phyloP scores from a whole-genome alignment of 306 rosid genomes.

The Gillenia trifoliata region DNA sequence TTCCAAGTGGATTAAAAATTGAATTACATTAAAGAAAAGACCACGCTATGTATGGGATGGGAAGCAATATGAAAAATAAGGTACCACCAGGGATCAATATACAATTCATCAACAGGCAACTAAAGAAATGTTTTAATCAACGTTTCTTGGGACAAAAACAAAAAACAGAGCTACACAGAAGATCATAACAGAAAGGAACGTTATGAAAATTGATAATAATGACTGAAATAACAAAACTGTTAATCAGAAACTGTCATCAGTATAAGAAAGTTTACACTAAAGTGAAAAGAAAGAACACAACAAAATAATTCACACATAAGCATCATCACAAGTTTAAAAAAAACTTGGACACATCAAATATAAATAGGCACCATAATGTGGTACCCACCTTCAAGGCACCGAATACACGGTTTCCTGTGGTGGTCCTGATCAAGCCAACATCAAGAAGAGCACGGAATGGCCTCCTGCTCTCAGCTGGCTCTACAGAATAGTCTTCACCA shows the following conservation, averaged over 20 bases:
- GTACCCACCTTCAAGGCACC: constrained; percentile 75
- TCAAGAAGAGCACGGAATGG: constrained; percentile 98
- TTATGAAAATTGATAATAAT: too few species aligned
- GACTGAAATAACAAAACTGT: too few species aligned
- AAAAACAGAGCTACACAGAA: not conserved
- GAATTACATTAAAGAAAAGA: too few species aligned
- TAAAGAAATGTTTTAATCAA: not conserved
- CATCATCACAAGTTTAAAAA: too few species aligned
- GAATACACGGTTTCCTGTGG: constrained; percentile 85
- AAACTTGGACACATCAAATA: not conserved
- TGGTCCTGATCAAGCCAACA: constrained; percentile 77
- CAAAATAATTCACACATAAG: not conserved
- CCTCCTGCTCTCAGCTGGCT: constrained; percentile 82
- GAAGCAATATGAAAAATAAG: not conserved
- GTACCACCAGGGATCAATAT: not conserved
- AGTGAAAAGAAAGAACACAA: not conserved
- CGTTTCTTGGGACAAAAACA: not conserved
- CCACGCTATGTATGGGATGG: constrained; percentile 17
- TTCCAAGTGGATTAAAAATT: too few species aligned
- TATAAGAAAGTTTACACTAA: too few species aligned
- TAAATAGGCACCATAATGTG: not conserved
- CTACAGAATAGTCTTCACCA: constrained; percentile 90
- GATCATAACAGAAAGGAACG: not conserved
- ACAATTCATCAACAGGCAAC: too few species aligned
- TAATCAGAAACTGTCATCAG: too few species aligned